Conservation (phyloP, 768 basidiomycete species). For the Dictyophora rubrovolvata region DNA sequence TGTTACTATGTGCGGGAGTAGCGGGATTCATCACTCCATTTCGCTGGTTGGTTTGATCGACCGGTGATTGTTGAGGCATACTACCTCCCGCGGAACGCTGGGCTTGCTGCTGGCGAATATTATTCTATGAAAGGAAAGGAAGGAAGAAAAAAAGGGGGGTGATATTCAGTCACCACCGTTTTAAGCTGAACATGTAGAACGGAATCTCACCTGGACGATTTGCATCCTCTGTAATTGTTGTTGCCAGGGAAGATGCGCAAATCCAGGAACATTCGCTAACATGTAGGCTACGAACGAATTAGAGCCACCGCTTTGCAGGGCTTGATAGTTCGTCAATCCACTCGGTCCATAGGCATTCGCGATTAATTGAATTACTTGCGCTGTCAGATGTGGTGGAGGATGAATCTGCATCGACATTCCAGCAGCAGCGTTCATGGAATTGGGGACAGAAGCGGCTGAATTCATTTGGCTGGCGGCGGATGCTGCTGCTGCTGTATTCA, state of each 20-base stretch:
- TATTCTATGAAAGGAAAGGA: conserved; percentile 5
- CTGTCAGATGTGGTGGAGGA: background rate
- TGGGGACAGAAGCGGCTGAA: background rate
- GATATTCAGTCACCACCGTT: background rate
- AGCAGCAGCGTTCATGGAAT: background rate
- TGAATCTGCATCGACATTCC: background rate
- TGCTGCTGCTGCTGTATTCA: background rate
- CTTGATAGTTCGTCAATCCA: conserved; percentile 7
- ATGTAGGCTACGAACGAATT: conserved; percentile 54
- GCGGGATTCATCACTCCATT: background rate
- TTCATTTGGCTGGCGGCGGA: background rate
- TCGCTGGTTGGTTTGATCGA: background rate
- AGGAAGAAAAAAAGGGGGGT: background rate
- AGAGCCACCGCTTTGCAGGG: background rate
- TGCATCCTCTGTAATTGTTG: conserved; percentile 54
- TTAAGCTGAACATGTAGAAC: background rate
- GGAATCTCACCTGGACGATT: conserved; percentile 34
- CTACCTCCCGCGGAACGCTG: background rate
- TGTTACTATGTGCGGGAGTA: background rate
- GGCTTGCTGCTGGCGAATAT: conserved; percentile 1
- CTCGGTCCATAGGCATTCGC: background rate
- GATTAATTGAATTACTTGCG: background rate
- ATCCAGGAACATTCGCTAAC: conserved; percentile 39
- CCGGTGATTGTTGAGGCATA: too few relatives aligned
- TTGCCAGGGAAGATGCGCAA: conserved; percentile 38